Percentiles rank a stretch among this genome's conserved stretches.
Conservation (phyloP, 2,329 filamentous ascomycete genomes). For the Sordariomycetes sp. region DNA sequence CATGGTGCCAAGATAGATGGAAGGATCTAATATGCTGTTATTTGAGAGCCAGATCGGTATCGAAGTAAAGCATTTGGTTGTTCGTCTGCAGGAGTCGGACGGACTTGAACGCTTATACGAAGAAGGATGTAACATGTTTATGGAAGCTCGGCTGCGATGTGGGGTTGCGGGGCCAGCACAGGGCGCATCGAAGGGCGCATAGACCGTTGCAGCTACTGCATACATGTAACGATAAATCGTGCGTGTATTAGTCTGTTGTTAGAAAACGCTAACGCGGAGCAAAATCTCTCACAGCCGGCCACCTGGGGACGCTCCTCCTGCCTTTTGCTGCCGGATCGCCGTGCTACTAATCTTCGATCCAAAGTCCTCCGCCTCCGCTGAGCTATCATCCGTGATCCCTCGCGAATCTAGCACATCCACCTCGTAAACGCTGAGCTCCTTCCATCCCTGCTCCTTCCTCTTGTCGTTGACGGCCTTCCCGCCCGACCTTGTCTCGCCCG, state of each 20-base stretch:
- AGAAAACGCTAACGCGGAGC: neutral
- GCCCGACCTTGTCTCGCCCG: constrained; percentile 75
- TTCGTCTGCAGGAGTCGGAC: too few relatives aligned
- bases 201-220: neutral
- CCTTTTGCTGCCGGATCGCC: constrained; percentile 53
- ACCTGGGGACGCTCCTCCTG: constrained; percentile 9
- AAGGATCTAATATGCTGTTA: neutral
- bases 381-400: constrained; percentile 28
- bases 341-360: constrained; percentile 86
- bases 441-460: constrained; percentile 66
- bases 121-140: too few relatives aligned
- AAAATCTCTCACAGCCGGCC: neutral
- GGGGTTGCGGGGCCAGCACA: neutral
- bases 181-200: neutral
- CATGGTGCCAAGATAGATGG: neutral
- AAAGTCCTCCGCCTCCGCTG: constrained; percentile 47
- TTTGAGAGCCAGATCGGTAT: too few relatives aligned
- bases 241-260: neutral
- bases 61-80: too few relatives aligned
- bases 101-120: too few relatives aligned
- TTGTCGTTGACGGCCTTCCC: constrained; percentile 81
- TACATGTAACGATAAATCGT: constrained; percentile 6
- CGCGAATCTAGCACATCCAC: constrained; percentile 75
- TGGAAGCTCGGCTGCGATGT: neutral
- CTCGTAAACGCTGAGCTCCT: constrained; percentile 67